Base-by-base conservation (phyloP, 106 monocot genomes). In the Dendrobium huoshanense region DNA sequence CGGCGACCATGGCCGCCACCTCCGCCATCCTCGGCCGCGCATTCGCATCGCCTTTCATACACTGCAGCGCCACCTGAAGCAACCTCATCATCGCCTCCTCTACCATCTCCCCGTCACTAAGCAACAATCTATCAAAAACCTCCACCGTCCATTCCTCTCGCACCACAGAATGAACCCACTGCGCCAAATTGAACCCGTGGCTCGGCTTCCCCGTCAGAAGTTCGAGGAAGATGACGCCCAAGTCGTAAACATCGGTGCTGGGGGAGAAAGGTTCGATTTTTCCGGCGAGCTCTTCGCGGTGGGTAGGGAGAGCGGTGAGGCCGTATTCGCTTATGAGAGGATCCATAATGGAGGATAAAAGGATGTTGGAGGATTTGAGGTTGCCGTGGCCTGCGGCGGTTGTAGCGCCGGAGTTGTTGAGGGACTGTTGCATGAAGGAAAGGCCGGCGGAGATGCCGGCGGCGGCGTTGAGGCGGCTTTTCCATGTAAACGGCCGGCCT, bases 101-200 rank as follows among this genome's bases (percentile, higher is more conserved):
- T 56, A 33, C 77, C 3, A 75, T 82, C 0, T 80, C 79, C 9
- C 49, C 80, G 15, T 67, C 31, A 16, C 43, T 19, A 20, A 74
- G 43, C 31, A 87, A 77, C 8, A 27, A 74, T 59, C 79, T 81
- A 55, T 84, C 87, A 58, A 90, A 87, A 37, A 90, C 90, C 82
- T 90, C 90, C 25, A 54, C 87, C 0, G 89, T 89, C 87, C 89
- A 89, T 74, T 89, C 89, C 65, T 89, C 89, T 42, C 89, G 42
- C 11, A 90, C 83, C 77, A 87, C 87, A 0, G 85, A 80, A n/a
- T 85, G n/a, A 67, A 90, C 90, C 90, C 90, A 90, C 73, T 77
- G 49, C 2, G 81, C 79, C 77, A 90, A 59, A 43, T 90, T 82
- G 41, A 70, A 47, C 41, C 87, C 85, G 6, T 81, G 79, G 70